Evolutionary conservation across 108 stramenopile genomes (phyloP).

Genomic region (Thalassiosira profunda): DNA sequence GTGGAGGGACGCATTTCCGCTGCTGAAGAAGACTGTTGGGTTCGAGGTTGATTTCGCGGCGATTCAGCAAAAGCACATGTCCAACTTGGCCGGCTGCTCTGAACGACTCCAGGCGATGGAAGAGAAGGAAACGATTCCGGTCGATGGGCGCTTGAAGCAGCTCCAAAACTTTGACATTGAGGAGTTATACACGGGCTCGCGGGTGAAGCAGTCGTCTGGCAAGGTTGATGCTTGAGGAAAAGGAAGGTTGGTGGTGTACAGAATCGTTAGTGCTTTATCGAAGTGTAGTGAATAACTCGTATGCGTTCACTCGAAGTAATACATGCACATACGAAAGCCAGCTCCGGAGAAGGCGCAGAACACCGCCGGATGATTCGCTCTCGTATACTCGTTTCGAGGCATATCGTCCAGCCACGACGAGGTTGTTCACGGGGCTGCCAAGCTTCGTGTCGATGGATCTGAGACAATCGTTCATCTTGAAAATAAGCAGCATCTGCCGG

Average conservation of each 20-base stretch:
- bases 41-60: constrained; percentile 33
- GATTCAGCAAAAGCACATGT: constrained; percentile 27
- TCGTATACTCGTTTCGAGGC: constrained; percentile 73
- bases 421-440: constrained; percentile 81
- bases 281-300: constrained; percentile 22
- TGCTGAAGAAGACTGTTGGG: constrained; percentile 26
- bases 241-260: background rate
- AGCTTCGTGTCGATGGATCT: constrained; percentile 92
- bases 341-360: constrained; percentile 21
- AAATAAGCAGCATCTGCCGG: constrained; percentile 90
- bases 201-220: background rate
- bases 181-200: constrained; percentile 27
- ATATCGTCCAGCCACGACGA: constrained; percentile 79
- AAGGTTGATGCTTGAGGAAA: background rate
- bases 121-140: constrained; percentile 7
- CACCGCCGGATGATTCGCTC: constrained; percentile 17
- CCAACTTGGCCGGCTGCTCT: constrained; percentile 3
- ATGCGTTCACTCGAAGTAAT: constrained; percentile 59
- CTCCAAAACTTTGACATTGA: constrained; percentile 27
- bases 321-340: constrained; percentile 69
- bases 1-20: constrained; percentile 48
- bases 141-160: constrained; percentile 23
- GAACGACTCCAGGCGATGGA: constrained; percentile 16
- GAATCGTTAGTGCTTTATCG: background rate
- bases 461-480: constrained; percentile 97